Conservation (phyloP, 1,284 basidiomycete genomes). For the Puccinia hordei region DNA sequence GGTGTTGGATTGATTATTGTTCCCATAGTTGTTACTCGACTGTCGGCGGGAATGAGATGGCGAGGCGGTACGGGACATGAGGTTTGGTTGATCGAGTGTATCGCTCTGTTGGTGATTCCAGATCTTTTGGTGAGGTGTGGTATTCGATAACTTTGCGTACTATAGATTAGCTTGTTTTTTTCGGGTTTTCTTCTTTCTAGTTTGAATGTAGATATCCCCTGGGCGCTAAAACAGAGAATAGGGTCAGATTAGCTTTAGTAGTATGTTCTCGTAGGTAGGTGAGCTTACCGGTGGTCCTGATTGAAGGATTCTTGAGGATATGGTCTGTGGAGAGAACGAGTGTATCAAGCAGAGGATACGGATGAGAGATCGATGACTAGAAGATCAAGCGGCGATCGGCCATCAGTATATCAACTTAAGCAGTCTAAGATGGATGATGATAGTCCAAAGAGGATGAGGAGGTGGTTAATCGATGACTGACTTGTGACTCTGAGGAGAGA, state of each 20-base stretch:
- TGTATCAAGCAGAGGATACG: conserved; percentile 6
- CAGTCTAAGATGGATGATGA: too few relatives aligned
- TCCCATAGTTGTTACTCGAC: conserved; percentile 38
- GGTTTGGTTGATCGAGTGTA: not conserved
- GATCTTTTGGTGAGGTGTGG: not conserved
- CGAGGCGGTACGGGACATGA: conserved; percentile 46
- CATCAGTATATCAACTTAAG: too few relatives aligned
- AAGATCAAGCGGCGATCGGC: not conserved
- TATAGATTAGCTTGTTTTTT: not conserved
- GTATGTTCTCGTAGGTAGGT: not conserved
- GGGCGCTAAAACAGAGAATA: not conserved
- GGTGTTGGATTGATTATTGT: conserved; percentile 42
- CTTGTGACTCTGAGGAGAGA: too few relatives aligned
- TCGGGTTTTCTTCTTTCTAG: too few relatives aligned
- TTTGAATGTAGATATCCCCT: not conserved
- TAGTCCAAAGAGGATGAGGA: not conserved
- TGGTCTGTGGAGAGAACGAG: not conserved
- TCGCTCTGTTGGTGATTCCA: not conserved
- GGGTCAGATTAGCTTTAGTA: not conserved
- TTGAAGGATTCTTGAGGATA: not conserved
- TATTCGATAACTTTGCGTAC: not conserved
- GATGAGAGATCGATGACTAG: not conserved
- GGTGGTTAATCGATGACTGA: not conserved
- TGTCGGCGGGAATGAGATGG: conserved; percentile 47
- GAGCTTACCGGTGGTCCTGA: not conserved